Base-by-base conservation (phyloP, 208 protist species). In the Herpetomonas tarakana region DNA sequence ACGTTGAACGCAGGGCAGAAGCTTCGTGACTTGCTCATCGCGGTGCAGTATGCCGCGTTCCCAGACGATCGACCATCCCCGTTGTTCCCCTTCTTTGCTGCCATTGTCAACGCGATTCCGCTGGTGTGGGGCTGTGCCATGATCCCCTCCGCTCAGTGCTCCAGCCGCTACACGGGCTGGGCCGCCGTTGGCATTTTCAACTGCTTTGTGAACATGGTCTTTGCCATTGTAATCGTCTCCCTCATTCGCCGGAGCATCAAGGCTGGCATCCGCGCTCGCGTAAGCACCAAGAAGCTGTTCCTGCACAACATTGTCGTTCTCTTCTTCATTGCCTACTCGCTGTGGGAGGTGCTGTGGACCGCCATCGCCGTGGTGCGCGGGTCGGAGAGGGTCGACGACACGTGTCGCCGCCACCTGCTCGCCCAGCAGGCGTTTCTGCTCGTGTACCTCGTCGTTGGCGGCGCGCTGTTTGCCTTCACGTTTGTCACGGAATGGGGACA, bases 1-100 rank as follows among this genome's bases (percentile, higher is more conserved):
- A 21, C 64, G 30, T 50, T 64, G 22, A 26, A 38, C 12, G 30
- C 68, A 21, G 46, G 57, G 27, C 50, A 84, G 50, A 61, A 67
- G 27, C 22, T 83, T 9, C 30, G 30, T 0, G 76, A 79, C 24
- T 30, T 25, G 3, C 30, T 49, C 2, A 52, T 61, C 1, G 31
- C 50, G 6, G 61, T 76, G 29, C 61, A 66, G 60, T 3, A 44
- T 7, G 58, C 69, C 0, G 47, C 64, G 1, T 64, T 91, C 14
- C 87, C 87, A 1, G 74, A 68, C 9, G 87, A 93, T 57, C 83
- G 87, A 6, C 83, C 87, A 1, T 91, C 82, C 26, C 76, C 78
- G 9, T 2, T 79, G n/a, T 91, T 86, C 46, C 62, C 77, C 21
- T 19, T 91, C 19, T 63, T 78, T 28, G 62, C 55, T 21, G 61